Base-by-base conservation (phyloP, 208 protist species). In the Tritrichomonas foetus region DNA sequence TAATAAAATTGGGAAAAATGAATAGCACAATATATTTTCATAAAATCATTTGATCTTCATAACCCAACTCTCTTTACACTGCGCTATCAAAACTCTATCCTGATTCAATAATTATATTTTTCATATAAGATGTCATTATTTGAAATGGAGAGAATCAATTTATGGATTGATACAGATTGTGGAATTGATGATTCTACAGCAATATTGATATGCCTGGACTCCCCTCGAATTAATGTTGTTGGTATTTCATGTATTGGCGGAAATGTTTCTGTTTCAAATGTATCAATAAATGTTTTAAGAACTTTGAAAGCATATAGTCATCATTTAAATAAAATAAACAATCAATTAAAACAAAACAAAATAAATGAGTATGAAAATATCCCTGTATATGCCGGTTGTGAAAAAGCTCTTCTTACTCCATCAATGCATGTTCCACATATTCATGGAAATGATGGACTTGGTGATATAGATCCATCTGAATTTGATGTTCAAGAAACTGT, bases 141-240 rank as follows among this genome's bases (percentile, higher is more conserved):
- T 61, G 53, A 61, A 61, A 61, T 22, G 53, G 5, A 61, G 16
- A 61, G n/a, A 69, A 69, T 30, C 3, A 69, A 64, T 8, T 20
- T 89, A 16, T 89, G 78, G 78, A 89, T 89, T 20, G 78, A 89
- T 39, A 89, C 78, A 36, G 78, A 89, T 57, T 89, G 78, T 36
- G 78, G 78, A 20, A 50, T 89, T 50, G 78, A 89, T 50, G 78
- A 89, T 39, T 89, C 78, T 20, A 49, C 44, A 16, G 78, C 78
- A 49, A 89, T 89, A 2, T 50, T 89, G 16, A 89, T 89, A 44
- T 89, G 78, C 30, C 47, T 89, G 2, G 47, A 25, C 0, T 89
- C n/a, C 47, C 78, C 78, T n/a, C 27, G 57, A n/a, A 20, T 57
- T 47, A 47, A 89, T 16, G 27, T 89, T 57, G 78, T 89, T 50